These are phyloP conservation scores for Stephanocyclus meneghinianus DNA, from an alignment of 352 stramenopile species.

Conservation along the genomic window DNA sequence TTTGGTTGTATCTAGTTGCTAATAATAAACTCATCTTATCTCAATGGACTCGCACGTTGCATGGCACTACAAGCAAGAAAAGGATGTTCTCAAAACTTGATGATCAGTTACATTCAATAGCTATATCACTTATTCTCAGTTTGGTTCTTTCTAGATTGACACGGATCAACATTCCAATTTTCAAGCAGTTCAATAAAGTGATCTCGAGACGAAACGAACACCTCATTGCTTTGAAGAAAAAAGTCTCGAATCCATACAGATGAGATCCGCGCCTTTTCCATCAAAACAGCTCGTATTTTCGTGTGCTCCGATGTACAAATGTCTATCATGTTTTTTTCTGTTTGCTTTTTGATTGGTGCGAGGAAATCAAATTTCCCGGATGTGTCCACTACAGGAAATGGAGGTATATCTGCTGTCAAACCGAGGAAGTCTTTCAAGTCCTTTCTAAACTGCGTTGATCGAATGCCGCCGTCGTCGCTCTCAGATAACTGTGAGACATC, in stretches of 20 bases:
- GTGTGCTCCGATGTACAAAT: slow-evolving; percentile 44
- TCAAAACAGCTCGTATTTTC: slow-evolving; percentile 29
- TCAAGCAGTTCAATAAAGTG: slow-evolving; percentile 19
- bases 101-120: neutral
- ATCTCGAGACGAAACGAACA: slow-evolving; percentile 17
- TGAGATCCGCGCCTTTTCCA: slow-evolving; percentile 39
- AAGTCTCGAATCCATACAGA: slow-evolving; percentile 32
- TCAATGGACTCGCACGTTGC: too few species aligned
- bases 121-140: neutral
- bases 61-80: too few species aligned
- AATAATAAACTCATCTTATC: too few species aligned
- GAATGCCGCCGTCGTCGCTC: slow-evolving; percentile 8
- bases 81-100: neutral
- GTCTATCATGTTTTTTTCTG: slow-evolving; percentile 38
- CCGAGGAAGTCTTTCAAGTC: slow-evolving; percentile 32
- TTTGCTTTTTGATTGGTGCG: slow-evolving; percentile 24
- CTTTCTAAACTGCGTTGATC: slow-evolving; percentile 34
- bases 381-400: slow-evolving; percentile 34
- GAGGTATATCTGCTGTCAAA: slow-evolving; percentile 33
- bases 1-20: too few species aligned
- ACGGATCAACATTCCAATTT: slow-evolving; percentile 27
- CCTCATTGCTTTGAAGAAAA: slow-evolving; percentile 32
- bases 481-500: slow-evolving; percentile 53
- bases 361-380: slow-evolving; percentile 35
- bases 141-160: neutral